Percentiles rank a stretch among this genome's conserved stretches.
Conservation (phyloP, 371 early-diverging fungal species). For the Basidiobolus meristosporus region DNA sequence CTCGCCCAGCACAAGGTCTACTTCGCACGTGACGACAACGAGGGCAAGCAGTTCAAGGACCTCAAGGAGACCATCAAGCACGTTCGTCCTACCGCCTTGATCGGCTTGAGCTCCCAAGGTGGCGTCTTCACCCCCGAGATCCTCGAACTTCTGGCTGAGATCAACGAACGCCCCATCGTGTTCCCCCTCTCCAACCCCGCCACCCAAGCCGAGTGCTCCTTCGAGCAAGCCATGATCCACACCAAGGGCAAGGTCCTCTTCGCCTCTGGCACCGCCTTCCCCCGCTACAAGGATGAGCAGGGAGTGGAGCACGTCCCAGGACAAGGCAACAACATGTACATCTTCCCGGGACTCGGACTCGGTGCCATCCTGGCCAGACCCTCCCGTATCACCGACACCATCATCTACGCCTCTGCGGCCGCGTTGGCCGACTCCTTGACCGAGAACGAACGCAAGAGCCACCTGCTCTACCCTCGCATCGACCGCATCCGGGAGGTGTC, state of each 20-base stretch:
- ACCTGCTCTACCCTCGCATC: slow-evolving; percentile 61
- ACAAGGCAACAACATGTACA: slow-evolving; percentile 75
- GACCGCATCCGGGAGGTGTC: slow-evolving; percentile 67
- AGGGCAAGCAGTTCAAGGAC: slow-evolving; percentile 39
- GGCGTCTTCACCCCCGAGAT: slow-evolving; percentile 47
- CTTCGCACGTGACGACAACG: slow-evolving; percentile 62
- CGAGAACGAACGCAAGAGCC: slow-evolving; percentile 32
- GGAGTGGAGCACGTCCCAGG: slow-evolving; percentile 45
- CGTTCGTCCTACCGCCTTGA: slow-evolving; percentile 56
- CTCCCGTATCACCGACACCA: too few species aligned
- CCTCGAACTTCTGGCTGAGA: slow-evolving; percentile 20
- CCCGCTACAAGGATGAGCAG: slow-evolving; percentile 40
- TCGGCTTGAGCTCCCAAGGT: slow-evolving; percentile 61
- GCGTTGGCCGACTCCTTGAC: slow-evolving; percentile 62
- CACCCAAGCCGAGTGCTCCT: too few species aligned
- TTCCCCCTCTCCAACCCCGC: slow-evolving; percentile 85
- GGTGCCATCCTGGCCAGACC: too few species aligned
- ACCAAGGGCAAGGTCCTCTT: slow-evolving; percentile 70
- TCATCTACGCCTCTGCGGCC: too few species aligned
- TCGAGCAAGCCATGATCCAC: slow-evolving; percentile 62
- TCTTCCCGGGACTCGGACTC: too few species aligned
- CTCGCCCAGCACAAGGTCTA: slow-evolving; percentile 62
- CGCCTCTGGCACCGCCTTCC: slow-evolving; percentile 88
- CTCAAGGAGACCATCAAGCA: slow-evolving; percentile 53
- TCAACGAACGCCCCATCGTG: slow-evolving; percentile 69